phyloP scores from a whole-genome alignment of 2,329 filamentous ascomycete species.

The Ophiognomonia clavigignenti-juglandacearum region DNA sequence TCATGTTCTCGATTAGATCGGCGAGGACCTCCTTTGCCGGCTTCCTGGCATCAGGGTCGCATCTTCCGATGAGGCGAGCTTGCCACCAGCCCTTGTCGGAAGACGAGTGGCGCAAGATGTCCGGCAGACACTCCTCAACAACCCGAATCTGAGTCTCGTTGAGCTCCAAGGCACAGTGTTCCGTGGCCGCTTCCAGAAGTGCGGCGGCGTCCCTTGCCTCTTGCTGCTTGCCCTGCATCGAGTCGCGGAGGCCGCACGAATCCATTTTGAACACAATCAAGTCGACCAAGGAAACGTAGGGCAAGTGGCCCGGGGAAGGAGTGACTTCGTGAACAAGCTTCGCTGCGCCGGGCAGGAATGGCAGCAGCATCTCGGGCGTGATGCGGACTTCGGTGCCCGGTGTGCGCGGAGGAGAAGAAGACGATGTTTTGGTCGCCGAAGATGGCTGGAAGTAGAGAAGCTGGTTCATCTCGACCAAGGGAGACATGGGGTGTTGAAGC shows the following conservation, averaged over 20 bases:
- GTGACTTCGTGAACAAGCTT: slow-evolving; percentile 11
- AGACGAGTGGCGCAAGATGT: slow-evolving; percentile 9
- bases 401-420: slow-evolving; percentile 2
- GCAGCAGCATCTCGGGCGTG: slow-evolving; percentile 16
- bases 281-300: slow-evolving; percentile 13
- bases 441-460: slow-evolving; percentile 15
- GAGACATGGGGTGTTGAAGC: slow-evolving; percentile 13
- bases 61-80: slow-evolving; percentile 12
- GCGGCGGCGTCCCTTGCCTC: slow-evolving; percentile 12
- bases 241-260: slow-evolving; percentile 13
- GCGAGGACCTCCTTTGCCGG: slow-evolving; percentile 14
- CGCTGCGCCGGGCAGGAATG: slow-evolving; percentile 13
- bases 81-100: slow-evolving; percentile 16
- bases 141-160: slow-evolving; percentile 11
- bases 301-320: slow-evolving; percentile 3
- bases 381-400: slow-evolving; percentile 15
- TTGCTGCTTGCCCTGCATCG: slow-evolving; percentile 12
- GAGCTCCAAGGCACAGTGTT: slow-evolving; percentile 15
- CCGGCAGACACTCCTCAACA: slow-evolving; percentile 12
- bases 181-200: slow-evolving; percentile 12
- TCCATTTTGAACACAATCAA: slow-evolving; percentile 17
- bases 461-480: slow-evolving; percentile 10
- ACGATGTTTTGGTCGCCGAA: slow-evolving; percentile 2
- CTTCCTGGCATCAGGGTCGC: slow-evolving; percentile 14
- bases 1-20: slow-evolving; percentile 15